These are phyloP conservation scores for Triticum aestivum DNA, from an alignment of 176 grass and related monocot species.

Conservation along the genomic window IWGSC_CS_RefSeq_v2.1 NC_057805.1:514996525-514997024, in stretches of 20 bases:
- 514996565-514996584: slow-evolving; percentile 36
- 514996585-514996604: background rate
- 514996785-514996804: slow-evolving; percentile 31
- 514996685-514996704: background rate
- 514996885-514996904: slow-evolving; percentile 66
- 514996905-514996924: slow-evolving; percentile 67
- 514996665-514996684: background rate
- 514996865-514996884: slow-evolving; percentile 22
- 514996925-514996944: slow-evolving; percentile 60
- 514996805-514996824: slow-evolving; percentile 24
- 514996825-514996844: slow-evolving; percentile 2
- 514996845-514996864: slow-evolving; percentile 32
- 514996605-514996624: slow-evolving; percentile 8
- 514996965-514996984: slow-evolving; percentile 58
- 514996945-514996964: slow-evolving; percentile 53
- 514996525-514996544: slow-evolving; percentile 16
- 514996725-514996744: slow-evolving; percentile 16
- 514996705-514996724: slow-evolving; percentile 24
- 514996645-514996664: slow-evolving; percentile 30
- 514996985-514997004: background rate
- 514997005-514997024: no score
- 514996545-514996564: slow-evolving; percentile 33
- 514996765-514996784: slow-evolving; percentile 38
- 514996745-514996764: background rate
- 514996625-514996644: background rate